Evolutionary conservation across 208 protist species (phyloP), one percentile per base, ranked within the genome.

Genomic region (Leishmania braziliensis): DNA sequence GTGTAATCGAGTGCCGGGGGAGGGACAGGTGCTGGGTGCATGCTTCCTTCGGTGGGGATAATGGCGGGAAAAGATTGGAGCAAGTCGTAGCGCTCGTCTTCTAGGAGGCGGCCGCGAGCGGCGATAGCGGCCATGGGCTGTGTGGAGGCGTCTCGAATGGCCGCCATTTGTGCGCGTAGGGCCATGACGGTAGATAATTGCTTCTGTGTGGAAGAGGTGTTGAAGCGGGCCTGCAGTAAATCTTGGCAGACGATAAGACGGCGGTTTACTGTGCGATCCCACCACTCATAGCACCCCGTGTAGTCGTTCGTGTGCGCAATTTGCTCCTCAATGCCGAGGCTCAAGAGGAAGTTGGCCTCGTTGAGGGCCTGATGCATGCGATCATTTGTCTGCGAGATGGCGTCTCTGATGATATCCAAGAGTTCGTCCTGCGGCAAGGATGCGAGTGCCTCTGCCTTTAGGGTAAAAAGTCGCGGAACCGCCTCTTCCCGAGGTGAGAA

Each of bases 271-370:
- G 81, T 66, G 14, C 50, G 62, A 60, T 95, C 86, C 92, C 89
- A 95, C 84, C 84, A 93, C 39, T 88, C 54, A 82, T 92, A 93
- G 72, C 88, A 92, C 39, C 50, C 79, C 3, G 82, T 53, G 71
- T 93, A 95, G 77, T 95, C 90, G 54, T 76, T 85, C 4, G 86
- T 91, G 78, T 92, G 89, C 0, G 89, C 51, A 33, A 95, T 92
- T 72, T 93, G 84, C 75, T 95, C 91, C 82, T 95, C 92, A 39
- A 93, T 79, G 63, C 86, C 89, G 39, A 95, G 80, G 58, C 75
- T 75, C 46, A 95, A 82, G 29, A 95, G 84, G 70, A 92, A 95
- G 43, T 76, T 51, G 0, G 89, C 92, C 75, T 93, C 89, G 29
- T 86, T 68, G 6, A 91, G 84, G 0, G 84, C 86, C 14, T 86